These are phyloP conservation scores for Penicillium sp. DNA, from an alignment of 2,329 filamentous ascomycete species.

Conservation along the genomic window DNA sequence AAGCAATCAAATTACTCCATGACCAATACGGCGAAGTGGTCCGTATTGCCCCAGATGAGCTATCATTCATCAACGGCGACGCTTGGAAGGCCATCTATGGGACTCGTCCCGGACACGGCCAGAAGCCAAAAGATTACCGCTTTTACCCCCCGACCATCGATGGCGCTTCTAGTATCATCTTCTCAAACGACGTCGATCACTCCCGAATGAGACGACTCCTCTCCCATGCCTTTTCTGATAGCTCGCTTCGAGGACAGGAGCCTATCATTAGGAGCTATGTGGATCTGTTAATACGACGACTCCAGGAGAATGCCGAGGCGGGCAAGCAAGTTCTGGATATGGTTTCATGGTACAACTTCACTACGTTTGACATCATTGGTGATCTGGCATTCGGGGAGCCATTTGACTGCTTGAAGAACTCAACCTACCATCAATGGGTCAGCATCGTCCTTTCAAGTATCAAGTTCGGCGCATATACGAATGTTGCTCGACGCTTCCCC, in stretches of 20 bases:
- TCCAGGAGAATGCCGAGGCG: constrained; percentile 16
- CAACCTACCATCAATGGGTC: constrained; percentile 27
- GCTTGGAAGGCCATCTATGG: constrained; percentile 33
- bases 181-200: constrained; percentile 15
- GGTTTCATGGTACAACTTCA: constrained; percentile 32
- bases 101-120: constrained; percentile 13
- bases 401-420: constrained; percentile 29
- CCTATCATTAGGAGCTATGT: constrained; percentile 32
- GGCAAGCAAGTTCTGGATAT: constrained; percentile 21
- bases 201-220: constrained; percentile 31
- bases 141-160: constrained; percentile 15
- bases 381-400: constrained; percentile 33
- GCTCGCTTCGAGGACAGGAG: constrained; percentile 41
- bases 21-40: constrained; percentile 30
- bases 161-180: constrained; percentile 12
- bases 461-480: constrained; percentile 5
- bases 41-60: constrained; percentile 30
- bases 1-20: constrained; percentile 18
- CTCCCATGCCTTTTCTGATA: constrained; percentile 45
- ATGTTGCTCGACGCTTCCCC: constrained; percentile 8
- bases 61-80: constrained; percentile 22
- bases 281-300: constrained; percentile 29
- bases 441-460: constrained; percentile 7
- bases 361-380: constrained; percentile 34
- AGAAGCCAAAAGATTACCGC: constrained; percentile 20